Evolutionary conservation across 371 early-diverging fungal species (phyloP), one percentile per base, ranked within the genome.

Genomic region (Mortierella sp.): DNA sequence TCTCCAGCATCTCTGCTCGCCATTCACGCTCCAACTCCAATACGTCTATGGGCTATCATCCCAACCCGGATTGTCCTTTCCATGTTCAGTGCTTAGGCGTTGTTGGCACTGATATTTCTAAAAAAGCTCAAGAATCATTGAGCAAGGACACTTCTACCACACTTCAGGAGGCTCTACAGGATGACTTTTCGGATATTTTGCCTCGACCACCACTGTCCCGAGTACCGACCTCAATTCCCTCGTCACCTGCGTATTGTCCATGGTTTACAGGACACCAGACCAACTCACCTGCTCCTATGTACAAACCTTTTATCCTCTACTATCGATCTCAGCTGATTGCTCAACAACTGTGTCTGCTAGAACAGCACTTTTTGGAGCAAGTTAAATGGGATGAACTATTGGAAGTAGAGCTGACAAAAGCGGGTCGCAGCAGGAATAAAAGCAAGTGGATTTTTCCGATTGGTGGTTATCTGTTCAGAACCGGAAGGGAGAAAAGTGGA

Each of bases 311-410:
- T 35, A 87, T 92, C 51, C 72, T 92, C 45, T 76, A 71, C 1
- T 86, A 88, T 60, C 83, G 90, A 8, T 89, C 91, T 4, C 89
- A 88, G 31, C 34, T 82, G 19, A 83, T 92, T 64, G 91, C 90
- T 0, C 87, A 88, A 40, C 90, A 91, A 59, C 77, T 90, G 51
- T 89, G 88, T 66, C 51, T 88, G 8, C 77, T 90, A 15, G 90
- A 90, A 66, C 83, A 85, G 53, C 72, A 75, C 10, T 87, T 90
- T 75, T 68, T 90, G 8, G 85, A 86, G 47, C 80, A 84, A 26
- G 83, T 90, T 1, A 83, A 84, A 29, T 90, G 90, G 90, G 84
- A 86, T 65, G 90, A 90, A 61, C 66, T 90, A 22, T 73, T 86
- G 10, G 90, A 90, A 65, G 58, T 89, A 26, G 79, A 89, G 31